Evolutionary conservation across 2,329 filamentous ascomycete species (phyloP), one percentile per base, ranked within the genome.

Genomic region (Beauveria brongniartii): DNA sequence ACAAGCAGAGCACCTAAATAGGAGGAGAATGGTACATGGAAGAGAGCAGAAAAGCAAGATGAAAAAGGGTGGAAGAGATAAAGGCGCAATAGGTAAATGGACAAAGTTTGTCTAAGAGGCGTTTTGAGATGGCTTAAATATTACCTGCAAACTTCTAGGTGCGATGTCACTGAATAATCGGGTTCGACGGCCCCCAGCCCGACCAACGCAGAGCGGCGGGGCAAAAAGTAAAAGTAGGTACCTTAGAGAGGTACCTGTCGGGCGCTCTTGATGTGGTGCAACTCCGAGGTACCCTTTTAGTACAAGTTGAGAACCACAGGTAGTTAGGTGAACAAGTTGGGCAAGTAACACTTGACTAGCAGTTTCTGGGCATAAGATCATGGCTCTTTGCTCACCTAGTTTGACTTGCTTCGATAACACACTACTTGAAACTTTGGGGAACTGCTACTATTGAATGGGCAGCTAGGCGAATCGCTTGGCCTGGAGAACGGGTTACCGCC

Each of bases 101-200:
- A 54, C 9, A 28, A 20, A 46, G 28, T 41, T 26, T 26, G 40
- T 54, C 47, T 41, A 20, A 51, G 16, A 46, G 30, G 26, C 18
- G 48, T 46, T 59, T 40, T 54, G 14, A 52, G 56, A 26, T 47
- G 18, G 26, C 14, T 57, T 26, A n/a, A 24, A 48, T 41, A 40
- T 37, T 37, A 16, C 34, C 34, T 37, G 5, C 10, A 16, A 20
- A 22, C 40, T 24, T 41, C 50, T n/a, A 41, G 44, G 55, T 57
- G 46, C 55, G 41, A n/a, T 44, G 47, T 26, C 37, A 48, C 41
- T 56, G 43, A 56, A 56, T 56, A 56, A 57, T 57, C 28, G 20
- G 43, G 55, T 57, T 44, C 8, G 5, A 22, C 55, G 30, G 55
- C 20, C 46, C 18, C n/a, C 16, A 47, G 28, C 55, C 18, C 9